Conservation (phyloP, 768 basidiomycete genomes). For the Chalciporus chontae region DNA sequence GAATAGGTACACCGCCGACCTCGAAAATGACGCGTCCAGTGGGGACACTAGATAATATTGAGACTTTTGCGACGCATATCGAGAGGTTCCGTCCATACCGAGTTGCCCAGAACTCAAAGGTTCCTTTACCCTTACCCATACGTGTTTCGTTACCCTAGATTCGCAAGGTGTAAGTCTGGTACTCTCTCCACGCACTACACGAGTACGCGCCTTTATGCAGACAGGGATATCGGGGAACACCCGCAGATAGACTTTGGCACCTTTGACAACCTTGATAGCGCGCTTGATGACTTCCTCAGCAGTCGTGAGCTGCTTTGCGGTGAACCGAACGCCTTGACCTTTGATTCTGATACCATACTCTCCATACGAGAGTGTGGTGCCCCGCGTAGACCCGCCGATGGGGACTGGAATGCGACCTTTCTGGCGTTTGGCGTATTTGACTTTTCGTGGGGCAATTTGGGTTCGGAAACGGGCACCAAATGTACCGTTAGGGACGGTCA, state of each 20-base stretch:
- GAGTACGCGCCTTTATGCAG: slow-evolving; percentile 77
- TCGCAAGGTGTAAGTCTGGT: slow-evolving; percentile 1
- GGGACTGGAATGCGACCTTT: slow-evolving; percentile 87
- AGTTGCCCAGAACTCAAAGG: slow-evolving; percentile 96
- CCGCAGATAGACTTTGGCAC: slow-evolving; percentile 78
- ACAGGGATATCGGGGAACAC: slow-evolving; percentile 98
- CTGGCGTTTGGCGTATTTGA: slow-evolving; percentile 84
- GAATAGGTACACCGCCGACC: slow-evolving; percentile 84
- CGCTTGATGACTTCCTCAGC: slow-evolving; percentile 86
- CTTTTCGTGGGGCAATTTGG: slow-evolving; percentile 78
- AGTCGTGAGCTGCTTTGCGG: slow-evolving; percentile 85
- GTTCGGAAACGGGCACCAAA: slow-evolving; percentile 38
- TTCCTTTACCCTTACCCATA: slow-evolving; percentile 99
- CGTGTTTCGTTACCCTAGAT: slow-evolving; percentile 91
- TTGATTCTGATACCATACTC: slow-evolving; percentile 91
- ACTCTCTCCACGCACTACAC: not conserved
- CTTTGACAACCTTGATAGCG: slow-evolving; percentile 87
- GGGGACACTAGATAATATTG: slow-evolving; percentile 56
- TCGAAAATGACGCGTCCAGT: slow-evolving; percentile 91
- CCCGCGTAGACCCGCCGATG: slow-evolving; percentile 86
- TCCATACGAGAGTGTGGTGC: slow-evolving; percentile 88
- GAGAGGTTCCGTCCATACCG: slow-evolving; percentile 46
- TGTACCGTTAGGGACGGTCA: slow-evolving; percentile 9
- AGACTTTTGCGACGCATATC: not conserved
- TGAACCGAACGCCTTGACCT: slow-evolving; percentile 74